These are phyloP conservation scores for Fusarium camptoceras DNA, from an alignment of 2,329 filamentous ascomycete genomes.

Conservation along the genomic window DNA sequence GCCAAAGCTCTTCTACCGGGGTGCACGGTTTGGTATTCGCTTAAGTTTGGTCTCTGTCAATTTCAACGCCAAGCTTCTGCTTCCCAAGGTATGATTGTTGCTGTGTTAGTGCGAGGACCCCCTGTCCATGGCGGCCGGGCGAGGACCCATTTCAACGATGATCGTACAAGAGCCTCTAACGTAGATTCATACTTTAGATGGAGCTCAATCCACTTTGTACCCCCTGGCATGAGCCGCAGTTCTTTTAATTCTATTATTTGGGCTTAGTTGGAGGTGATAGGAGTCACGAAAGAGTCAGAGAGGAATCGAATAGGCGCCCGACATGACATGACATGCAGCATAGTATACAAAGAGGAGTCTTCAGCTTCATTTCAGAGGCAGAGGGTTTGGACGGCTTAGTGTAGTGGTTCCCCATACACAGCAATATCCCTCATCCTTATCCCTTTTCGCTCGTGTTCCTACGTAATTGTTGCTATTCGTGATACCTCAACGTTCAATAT, in stretches of 20 bases:
- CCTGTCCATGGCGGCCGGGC: constrained; percentile 17
- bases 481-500: constrained; percentile 14
- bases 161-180: constrained; percentile 36
- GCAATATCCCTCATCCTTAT: constrained; percentile 40
- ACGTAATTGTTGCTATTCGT: constrained; percentile 39
- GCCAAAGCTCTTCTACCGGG: constrained; percentile 2
- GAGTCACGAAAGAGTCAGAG: constrained; percentile 8
- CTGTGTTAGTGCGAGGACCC: constrained; percentile 10
- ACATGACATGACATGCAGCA: constrained; percentile 21
- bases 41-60: constrained; percentile 7
- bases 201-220: constrained; percentile 32
- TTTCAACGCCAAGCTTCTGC: constrained; percentile 23
- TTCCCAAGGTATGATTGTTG: constrained; percentile 1
- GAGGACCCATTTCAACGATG: neutral
- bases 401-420: constrained; percentile 6
- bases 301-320: constrained; percentile 20
- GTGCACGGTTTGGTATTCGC: constrained; percentile 23
- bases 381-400: constrained; percentile 9
- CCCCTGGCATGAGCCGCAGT: constrained; percentile 30
- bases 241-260: constrained; percentile 8
- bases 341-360: constrained; percentile 16
- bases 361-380: constrained; percentile 7
- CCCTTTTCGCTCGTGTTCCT: constrained; percentile 32
- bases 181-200: constrained; percentile 13
- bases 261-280: constrained; percentile 7